Conservation (phyloP, 768 basidiomycete species). For the Boletus subparvulus region DNA sequence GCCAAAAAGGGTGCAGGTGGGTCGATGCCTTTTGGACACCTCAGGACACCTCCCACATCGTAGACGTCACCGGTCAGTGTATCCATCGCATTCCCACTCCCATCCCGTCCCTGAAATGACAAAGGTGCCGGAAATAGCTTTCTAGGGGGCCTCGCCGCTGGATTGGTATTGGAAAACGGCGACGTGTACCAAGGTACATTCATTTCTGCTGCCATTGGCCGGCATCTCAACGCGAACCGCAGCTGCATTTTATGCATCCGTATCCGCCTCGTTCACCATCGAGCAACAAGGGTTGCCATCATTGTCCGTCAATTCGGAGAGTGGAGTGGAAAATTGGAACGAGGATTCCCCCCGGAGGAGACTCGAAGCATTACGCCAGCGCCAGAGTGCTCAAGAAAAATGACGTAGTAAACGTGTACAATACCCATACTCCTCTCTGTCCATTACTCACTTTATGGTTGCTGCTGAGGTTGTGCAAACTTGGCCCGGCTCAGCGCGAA, state of each 20-base stretch:
- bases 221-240: slow-evolving; percentile 18
- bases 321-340: slow-evolving; percentile 58
- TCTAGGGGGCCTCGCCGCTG: slow-evolving; percentile 80
- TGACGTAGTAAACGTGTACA: slow-evolving; percentile 31
- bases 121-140: slow-evolving; percentile 90
- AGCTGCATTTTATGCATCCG: slow-evolving; percentile 74
- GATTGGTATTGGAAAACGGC: slow-evolving; percentile 52
- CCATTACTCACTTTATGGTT: slow-evolving; percentile 14
- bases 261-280: slow-evolving; percentile 80
- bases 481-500: slow-evolving; percentile 90
- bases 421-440: slow-evolving; percentile 14
- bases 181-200: slow-evolving; percentile 66
- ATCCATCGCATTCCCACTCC: slow-evolving; percentile 1
- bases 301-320: slow-evolving; percentile 34
- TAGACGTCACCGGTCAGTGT: slow-evolving; percentile 76
- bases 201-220: slow-evolving; percentile 3
- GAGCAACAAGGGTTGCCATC: slow-evolving; percentile 78
- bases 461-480: slow-evolving; percentile 62
- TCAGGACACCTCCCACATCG: slow-evolving; percentile 48
- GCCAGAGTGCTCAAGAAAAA: slow-evolving; percentile 35
- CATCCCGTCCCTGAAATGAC: slow-evolving; percentile 1
- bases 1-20: slow-evolving; percentile 51
- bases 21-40: slow-evolving; percentile 70
- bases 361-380: slow-evolving; percentile 50
- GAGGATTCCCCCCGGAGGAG: slow-evolving; percentile 60